Base-by-base conservation (phyloP, 345 rosid species). In the Euphorbia lathyris region DNA sequence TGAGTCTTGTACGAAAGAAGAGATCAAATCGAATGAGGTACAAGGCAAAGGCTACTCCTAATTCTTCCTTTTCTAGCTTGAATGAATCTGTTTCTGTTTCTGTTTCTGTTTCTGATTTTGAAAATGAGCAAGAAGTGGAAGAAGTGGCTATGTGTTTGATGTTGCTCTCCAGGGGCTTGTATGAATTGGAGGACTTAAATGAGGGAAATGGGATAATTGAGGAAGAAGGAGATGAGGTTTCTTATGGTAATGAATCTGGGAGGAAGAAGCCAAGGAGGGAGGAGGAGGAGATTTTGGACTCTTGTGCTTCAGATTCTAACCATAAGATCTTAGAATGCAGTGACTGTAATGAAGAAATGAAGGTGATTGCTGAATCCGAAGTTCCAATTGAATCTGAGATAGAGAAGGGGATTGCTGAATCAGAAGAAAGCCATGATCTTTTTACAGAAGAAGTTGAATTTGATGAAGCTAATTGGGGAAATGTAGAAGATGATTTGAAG, bases 101-200 rank as follows among this genome's bases (percentile, higher is more conserved):
- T 80, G 7, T 34, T 34, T 34, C 38, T 34, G 69, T 27, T 26
- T 82, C 83, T 71, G 70, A 52, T 29, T 65, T 36, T 66, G 83
- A 74, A 38, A 64, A 43, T 70, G 84, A 67, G 65, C 78, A 75
- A 77, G 87, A 86, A 36, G 82, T 66, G 20, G 65, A 79, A 74
- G 85, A 86, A 36, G 87, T 69, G 6, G 92, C 90, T 3, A 56
- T 61, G 32, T 73, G 84, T 72, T 84, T 90, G 86, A 76, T 90
- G 69, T 75, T 86, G 69, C 52, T 90, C 26, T 88, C 97, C 59
- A 75, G 76, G 72, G 80, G 79, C 74, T 76, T 65, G 1, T 59
- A 25, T 32, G 20, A 68, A 47, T 58, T 72, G 74, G 68, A 68
- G n/a, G 77, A 48, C 20, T 22, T 45, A 62, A 60, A 34, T 32